Evolutionary conservation across 2,329 filamentous ascomycete species (phyloP).

Genomic region (Fusarium stilboides): DNA sequence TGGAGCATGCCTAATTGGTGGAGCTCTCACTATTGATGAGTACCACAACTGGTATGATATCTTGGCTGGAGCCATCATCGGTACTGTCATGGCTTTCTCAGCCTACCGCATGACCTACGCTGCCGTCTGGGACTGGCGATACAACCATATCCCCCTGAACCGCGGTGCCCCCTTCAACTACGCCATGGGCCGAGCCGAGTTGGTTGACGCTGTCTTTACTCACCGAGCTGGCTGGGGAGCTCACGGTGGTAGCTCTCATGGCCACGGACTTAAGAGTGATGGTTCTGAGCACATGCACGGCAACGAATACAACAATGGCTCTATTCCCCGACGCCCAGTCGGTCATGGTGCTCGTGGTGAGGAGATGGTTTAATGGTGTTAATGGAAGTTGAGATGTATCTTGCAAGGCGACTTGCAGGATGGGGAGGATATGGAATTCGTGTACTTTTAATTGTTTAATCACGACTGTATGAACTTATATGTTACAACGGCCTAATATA

Average conservation of each 20-base stretch:
- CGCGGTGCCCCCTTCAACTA: constrained; percentile 70
- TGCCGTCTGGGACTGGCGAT: constrained; percentile 77
- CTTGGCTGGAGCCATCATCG: constrained; percentile 76
- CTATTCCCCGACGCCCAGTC: constrained; percentile 42
- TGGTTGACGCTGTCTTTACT: constrained; percentile 71
- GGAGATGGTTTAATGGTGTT: constrained; percentile 33
- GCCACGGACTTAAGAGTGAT: constrained; percentile 32
- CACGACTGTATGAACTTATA: constrained; percentile 20
- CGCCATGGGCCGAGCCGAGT: constrained; percentile 58
- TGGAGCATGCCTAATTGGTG: constrained; percentile 77
- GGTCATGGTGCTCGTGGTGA: constrained; percentile 20
- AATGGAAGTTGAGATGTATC: background rate
- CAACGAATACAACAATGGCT: constrained; percentile 19
- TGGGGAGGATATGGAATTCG: background rate
- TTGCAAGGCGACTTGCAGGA: too few species aligned
- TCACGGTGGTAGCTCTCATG: constrained; percentile 28
- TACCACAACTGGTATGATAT: constrained; percentile 84
- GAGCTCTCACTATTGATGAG: constrained; percentile 79
- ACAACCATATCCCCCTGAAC: constrained; percentile 75
- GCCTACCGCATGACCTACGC: constrained; percentile 78
- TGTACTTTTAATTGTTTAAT: constrained; percentile 13
- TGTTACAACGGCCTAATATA: constrained; percentile 22
- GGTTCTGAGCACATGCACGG: constrained; percentile 36
- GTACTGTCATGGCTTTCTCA: constrained; percentile 75
- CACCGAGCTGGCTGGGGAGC: constrained; percentile 73